These are phyloP conservation scores for Immersiporthe knoxdaviesiana DNA, from an alignment of 2,329 filamentous ascomycete genomes.

Conservation along the genomic window DNA sequence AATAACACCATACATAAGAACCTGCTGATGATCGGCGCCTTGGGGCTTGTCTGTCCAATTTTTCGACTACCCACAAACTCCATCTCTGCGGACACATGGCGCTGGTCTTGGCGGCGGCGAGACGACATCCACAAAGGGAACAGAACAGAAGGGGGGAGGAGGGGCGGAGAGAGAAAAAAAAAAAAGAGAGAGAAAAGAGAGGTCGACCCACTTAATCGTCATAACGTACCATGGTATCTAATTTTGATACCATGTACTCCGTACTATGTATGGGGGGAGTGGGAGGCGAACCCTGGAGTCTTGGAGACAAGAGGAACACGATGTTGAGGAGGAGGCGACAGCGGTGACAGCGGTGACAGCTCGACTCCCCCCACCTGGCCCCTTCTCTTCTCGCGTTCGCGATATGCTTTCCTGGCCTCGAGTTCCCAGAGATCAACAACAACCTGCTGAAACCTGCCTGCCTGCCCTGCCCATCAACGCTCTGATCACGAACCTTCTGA, in stretches of 20 bases:
- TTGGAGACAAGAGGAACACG: not conserved
- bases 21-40: not conserved
- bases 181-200: not conserved
- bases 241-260: no score
- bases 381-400: not conserved
- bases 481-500: not conserved
- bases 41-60: not conserved
- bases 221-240: not conserved
- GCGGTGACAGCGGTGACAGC: not conserved
- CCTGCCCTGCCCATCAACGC: not conserved
- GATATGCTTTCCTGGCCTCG: not conserved
- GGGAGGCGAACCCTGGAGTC: not conserved
- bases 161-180: not conserved
- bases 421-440: not conserved
- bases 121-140: not conserved
- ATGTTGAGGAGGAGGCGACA: not conserved
- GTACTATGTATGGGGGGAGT: not conserved
- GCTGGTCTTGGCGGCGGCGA: not conserved
- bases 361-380: not conserved
- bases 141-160: not conserved
- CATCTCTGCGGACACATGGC: not conserved
- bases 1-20: not conserved
- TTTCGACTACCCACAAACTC: slow-evolving; percentile 1
- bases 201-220: not conserved
- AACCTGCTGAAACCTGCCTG: not conserved